Evolutionary conservation across 495 filamentous ascomycete genomes (phyloP), one percentile per base, ranked within the genome.

Genomic region (Penicillium alfredii): DNA sequence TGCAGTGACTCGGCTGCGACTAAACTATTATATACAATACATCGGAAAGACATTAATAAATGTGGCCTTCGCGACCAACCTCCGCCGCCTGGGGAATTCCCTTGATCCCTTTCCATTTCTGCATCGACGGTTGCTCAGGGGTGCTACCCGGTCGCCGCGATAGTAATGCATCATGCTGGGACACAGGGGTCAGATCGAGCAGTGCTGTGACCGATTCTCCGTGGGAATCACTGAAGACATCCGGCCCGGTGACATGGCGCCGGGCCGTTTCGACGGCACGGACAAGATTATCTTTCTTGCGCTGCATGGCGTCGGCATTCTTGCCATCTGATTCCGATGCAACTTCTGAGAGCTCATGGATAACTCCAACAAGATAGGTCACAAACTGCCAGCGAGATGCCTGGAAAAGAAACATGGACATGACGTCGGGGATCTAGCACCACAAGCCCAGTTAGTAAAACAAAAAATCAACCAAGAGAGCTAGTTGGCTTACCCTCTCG

Each of bases 341-440:
- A 16, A 39, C 23, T 8, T 51, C 11, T 15, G 56, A 54, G 2
- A 64, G 34, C 2, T 75, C 61, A 37, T 87, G 73, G 38, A 84
- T 73, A 12, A 72, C 60, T 23, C 73, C 53, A 28, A 79, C 72
- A n/a, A 99, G 63, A 30, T 73, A 66, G 1, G 74, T 63, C 7
- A 94, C 64, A 3, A 97, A 72, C 33, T 85, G 79, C 47, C 84
- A 76, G 20, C 88, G 77, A 0, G 88, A 94, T 12, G 81, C 75
- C 60, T 97, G 90, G 57, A 94, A 97, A 26, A 97, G 71, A 59
- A 97, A 87, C 41, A 80, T 62, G 2, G 74, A 55, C 84, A 96
- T 89, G 47, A 97, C 86, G 13, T 82, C 74, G 15, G 84, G 83
- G 64, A 97, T 89, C 65, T 68, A 22, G 25, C 9, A 15, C 9